phyloP scores from a whole-genome alignment of 1,139 yeast species.

The Spathaspora sp. region DNA sequence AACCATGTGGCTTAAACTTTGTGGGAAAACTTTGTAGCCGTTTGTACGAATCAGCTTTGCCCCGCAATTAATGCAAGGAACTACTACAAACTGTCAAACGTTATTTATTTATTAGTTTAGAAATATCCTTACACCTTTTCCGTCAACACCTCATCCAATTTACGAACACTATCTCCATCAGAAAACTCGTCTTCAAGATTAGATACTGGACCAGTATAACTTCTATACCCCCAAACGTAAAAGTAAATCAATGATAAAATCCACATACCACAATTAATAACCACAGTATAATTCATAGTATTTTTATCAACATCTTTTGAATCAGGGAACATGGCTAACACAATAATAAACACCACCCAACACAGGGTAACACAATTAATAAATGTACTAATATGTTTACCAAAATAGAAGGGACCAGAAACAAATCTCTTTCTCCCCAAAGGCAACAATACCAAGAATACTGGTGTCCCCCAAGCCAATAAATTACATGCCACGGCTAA shows the following conservation, averaged over 20 bases:
- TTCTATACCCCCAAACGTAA: conserved; percentile 27
- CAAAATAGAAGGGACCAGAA: conserved; percentile 68
- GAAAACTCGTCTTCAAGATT: conserved; percentile 20
- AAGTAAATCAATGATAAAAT: conserved; percentile 27
- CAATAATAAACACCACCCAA: conserved; percentile 33
- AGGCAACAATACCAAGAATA: conserved; percentile 40
- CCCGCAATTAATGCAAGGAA: no score
- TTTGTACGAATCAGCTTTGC: no score
- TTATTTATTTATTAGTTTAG: background rate
- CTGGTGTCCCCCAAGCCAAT: conserved; percentile 43
- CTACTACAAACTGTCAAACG: background rate
- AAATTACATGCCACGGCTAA: conserved; percentile 48
- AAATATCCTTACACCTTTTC: background rate
- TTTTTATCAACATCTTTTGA: conserved; percentile 24
- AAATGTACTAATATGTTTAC: conserved; percentile 42
- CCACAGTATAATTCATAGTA: conserved; percentile 39
- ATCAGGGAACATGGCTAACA: conserved; percentile 42
- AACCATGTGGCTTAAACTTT: no score
- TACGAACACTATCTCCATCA: conserved; percentile 5
- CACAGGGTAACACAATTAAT: conserved; percentile 24
- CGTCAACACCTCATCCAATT: background rate
- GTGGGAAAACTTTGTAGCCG: no score
- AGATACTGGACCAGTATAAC: conserved; percentile 37
- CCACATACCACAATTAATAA: conserved; percentile 39
- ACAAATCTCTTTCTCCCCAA: conserved; percentile 44